Conservation (phyloP, 164 flowering plant genomes). For the Amborella trichopoda region DNA sequence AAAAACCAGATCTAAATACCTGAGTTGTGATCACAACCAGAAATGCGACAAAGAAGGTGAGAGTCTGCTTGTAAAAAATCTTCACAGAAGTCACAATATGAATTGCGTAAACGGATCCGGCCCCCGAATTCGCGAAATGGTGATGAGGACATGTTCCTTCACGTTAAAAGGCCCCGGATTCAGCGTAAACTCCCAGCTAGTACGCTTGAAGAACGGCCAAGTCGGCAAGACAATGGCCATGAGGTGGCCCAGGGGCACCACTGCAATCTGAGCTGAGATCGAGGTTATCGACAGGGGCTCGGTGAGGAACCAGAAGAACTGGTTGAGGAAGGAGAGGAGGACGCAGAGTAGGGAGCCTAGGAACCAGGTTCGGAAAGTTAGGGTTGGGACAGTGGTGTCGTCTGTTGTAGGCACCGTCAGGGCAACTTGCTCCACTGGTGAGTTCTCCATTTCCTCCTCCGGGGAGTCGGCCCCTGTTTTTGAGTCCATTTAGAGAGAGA, state of each 20-base stretch:
- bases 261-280: slow-evolving; percentile 5
- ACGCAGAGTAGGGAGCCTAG: slow-evolving; percentile 5
- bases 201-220: neutral
- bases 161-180: slow-evolving; percentile 12
- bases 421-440: slow-evolving; percentile 10
- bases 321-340: slow-evolving; percentile 3
- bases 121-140: slow-evolving; percentile 8
- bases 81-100: slow-evolving; percentile 2
- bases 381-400: slow-evolving; percentile 6
- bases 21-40: slow-evolving; percentile 4
- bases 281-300: slow-evolving; percentile 1
- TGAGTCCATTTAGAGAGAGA: too few species aligned
- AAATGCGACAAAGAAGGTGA: slow-evolving; percentile 3
- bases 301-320: slow-evolving; percentile 4
- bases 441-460: neutral
- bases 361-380: slow-evolving; percentile 14
- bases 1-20: too few species aligned
- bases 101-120: neutral
- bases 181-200: slow-evolving; percentile 4
- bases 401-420: slow-evolving; percentile 9
- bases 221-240: slow-evolving; percentile 6
- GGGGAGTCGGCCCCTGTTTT: too few species aligned
- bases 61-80: neutral
- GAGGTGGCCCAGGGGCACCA: slow-evolving; percentile 5
- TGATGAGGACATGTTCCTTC: slow-evolving; percentile 12